Base-by-base conservation (phyloP, 2,329 filamentous ascomycete species). In the Aspergillus pseudoterreus region DNA sequence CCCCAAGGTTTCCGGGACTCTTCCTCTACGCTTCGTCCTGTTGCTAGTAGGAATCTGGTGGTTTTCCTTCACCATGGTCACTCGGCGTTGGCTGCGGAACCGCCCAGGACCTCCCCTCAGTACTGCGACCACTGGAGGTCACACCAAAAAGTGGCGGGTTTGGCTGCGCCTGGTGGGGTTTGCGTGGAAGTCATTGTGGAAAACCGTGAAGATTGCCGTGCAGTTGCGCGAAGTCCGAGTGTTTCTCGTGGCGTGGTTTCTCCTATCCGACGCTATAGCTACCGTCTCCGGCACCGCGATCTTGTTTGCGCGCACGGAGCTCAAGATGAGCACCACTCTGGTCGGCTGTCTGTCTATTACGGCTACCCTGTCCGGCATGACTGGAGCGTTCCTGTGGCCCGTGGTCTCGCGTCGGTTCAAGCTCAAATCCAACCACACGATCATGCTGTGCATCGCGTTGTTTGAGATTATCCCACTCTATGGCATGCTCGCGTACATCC, bases 401-500 rank as follows among this genome's bases (percentile, higher is more conserved):
- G 83, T 80, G 57, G 77, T 95, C 19, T 90, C 88, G 6, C 81
- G 83, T 6, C 75, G 78, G 19, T 80, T 91, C 56, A 75, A 78
- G 6, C 76, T 94, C 33, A 79, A 80, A 52, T 88, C 92, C 0
- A 85, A 87, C 53, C 89, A 94, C 57, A 96, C 91, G 1, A 92
- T 96, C 50, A 78, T 96, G n/a, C 81, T 87, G 8, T 95, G 90
- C 67, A 91, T 96, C 55, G 82, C 76, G 2, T 75, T 96, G 2
- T 95, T 96, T 62, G 91, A 95, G 68, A 69, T 94, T n/a, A 95
- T 96, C 45, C 92, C 92, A 0, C 64, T 96, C 0, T 96, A 96
- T 59, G 91, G 91, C 0, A 78, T 96, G 33, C 73, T 94, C 14
- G 90, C 90, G 2, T 95, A 92, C 62, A 78, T 96, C 8, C 89